Conservation (phyloP, 371 early-diverging fungal species). For the Parasitella parasitica region DNA sequence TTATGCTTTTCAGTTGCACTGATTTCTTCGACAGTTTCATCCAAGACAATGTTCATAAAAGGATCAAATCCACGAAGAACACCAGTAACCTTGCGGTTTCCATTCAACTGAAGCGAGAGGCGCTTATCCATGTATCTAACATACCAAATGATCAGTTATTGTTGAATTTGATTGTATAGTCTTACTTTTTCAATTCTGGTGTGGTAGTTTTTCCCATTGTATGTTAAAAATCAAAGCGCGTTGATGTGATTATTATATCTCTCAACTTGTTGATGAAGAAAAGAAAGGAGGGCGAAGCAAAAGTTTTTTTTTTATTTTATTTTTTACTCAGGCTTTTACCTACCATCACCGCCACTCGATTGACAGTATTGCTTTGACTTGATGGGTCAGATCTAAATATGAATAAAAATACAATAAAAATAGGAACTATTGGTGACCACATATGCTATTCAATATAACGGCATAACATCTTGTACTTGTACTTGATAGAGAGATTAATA, state of each 20-base stretch:
- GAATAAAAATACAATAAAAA: too few species aligned
- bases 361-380: too few species aligned
- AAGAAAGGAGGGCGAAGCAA: not conserved
- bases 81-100: slow-evolving; percentile 88
- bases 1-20: slow-evolving; percentile 65
- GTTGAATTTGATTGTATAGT: not conserved
- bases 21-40: slow-evolving; percentile 87
- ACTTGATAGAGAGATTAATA: too few species aligned
- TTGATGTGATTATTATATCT: not conserved
- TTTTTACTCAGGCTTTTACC: not conserved
- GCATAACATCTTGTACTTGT: too few species aligned
- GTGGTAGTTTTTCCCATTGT: slow-evolving; percentile 72
- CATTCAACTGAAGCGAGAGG: slow-evolving; percentile 89
- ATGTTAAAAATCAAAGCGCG: slow-evolving; percentile 3
- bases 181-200: slow-evolving; percentile 82
- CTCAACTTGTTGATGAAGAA: not conserved
- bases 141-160: not conserved
- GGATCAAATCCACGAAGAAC: slow-evolving; percentile 97
- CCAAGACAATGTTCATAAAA: slow-evolving; percentile 98
- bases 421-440: too few species aligned
- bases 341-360: not conserved
- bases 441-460: too few species aligned
- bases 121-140: slow-evolving; percentile 97
- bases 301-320: not conserved
- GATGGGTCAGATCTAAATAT: too few species aligned